Evolutionary conservation across 495 filamentous ascomycete genomes (phyloP).

Genomic region (Penicillium salamii): DNA sequence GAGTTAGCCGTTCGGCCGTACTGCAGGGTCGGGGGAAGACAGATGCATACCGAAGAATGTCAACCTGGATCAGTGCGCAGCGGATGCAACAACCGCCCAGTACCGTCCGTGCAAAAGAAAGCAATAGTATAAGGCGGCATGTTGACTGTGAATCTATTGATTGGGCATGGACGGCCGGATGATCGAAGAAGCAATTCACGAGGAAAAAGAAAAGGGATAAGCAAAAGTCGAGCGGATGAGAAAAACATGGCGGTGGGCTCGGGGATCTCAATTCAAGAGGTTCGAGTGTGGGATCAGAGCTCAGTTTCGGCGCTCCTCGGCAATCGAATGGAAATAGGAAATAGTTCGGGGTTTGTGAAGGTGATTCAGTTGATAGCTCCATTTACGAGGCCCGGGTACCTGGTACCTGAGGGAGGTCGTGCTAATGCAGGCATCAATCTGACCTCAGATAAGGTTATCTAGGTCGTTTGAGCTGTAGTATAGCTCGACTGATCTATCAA

Average conservation of each 20-base stretch:
- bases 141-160: not conserved
- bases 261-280: constrained; percentile 19
- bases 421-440: constrained; percentile 10
- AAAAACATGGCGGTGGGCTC: constrained; percentile 4
- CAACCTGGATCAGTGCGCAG: not conserved
- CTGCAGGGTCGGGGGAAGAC: not conserved
- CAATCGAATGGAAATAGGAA: too few species aligned
- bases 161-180: not conserved
- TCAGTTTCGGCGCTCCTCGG: not conserved
- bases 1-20: not conserved
- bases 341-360: constrained; percentile 12
- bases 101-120: not conserved
- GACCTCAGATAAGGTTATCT: constrained; percentile 9
- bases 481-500: constrained; percentile 1
- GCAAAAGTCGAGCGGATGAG: not conserved
- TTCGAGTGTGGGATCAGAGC: too few species aligned
- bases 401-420: constrained; percentile 10
- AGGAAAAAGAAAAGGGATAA: not conserved
- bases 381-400: constrained; percentile 6
- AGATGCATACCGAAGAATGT: constrained; percentile 10
- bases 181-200: not conserved
- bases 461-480: constrained; percentile 5
- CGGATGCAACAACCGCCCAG: not conserved
- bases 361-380: constrained; percentile 17
- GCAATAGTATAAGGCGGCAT: not conserved